phyloP scores from a whole-genome alignment of 805 yeast species.

The Cyberlindnera samutprakarnensis region DNA sequence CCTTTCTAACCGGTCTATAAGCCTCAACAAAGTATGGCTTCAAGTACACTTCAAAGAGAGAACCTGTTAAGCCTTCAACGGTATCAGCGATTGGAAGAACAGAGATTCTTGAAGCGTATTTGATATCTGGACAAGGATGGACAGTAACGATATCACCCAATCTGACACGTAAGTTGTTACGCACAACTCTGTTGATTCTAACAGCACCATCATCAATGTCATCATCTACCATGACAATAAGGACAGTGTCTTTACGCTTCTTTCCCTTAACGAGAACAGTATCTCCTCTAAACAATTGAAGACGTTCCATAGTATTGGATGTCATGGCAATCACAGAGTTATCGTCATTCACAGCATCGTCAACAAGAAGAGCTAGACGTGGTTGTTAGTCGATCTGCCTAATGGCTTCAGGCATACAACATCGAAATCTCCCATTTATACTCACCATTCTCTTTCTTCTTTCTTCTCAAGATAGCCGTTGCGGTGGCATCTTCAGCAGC shows the following conservation, averaged over 20 bases:
- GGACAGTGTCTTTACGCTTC: slow-evolving; percentile 94
- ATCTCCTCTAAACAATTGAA: slow-evolving; percentile 95
- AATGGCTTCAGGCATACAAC: too few relatives aligned
- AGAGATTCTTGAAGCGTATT: slow-evolving; percentile 90
- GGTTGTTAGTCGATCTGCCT: too few relatives aligned
- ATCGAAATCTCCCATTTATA: too few relatives aligned
- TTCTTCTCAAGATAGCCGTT: slow-evolving; percentile 93
- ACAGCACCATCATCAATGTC: slow-evolving; percentile 95
- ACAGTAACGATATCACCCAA: slow-evolving; percentile 87
- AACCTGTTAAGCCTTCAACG: slow-evolving; percentile 95
- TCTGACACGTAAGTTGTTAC: slow-evolving; percentile 90
- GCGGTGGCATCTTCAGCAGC: slow-evolving; percentile 70
- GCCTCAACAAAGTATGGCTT: slow-evolving; percentile 99
- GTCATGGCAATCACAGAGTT: slow-evolving; percentile 95
- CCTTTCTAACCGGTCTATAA: slow-evolving; percentile 96
- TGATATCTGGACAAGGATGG: slow-evolving; percentile 96
- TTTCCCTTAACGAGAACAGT: slow-evolving; percentile 96
- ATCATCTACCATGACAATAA: slow-evolving; percentile 93
- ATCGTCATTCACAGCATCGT: slow-evolving; percentile 95
- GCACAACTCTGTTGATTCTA: slow-evolving; percentile 89
- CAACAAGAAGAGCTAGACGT: slow-evolving; percentile 61
- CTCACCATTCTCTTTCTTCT: slow-evolving; percentile 81
- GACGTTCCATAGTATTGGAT: slow-evolving; percentile 88
- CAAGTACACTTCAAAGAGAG: slow-evolving; percentile 89
- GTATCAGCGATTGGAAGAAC: slow-evolving; percentile 97